phyloP scores from a whole-genome alignment of 1,284 basidiomycete species.

The Irpex sp. region DNA sequence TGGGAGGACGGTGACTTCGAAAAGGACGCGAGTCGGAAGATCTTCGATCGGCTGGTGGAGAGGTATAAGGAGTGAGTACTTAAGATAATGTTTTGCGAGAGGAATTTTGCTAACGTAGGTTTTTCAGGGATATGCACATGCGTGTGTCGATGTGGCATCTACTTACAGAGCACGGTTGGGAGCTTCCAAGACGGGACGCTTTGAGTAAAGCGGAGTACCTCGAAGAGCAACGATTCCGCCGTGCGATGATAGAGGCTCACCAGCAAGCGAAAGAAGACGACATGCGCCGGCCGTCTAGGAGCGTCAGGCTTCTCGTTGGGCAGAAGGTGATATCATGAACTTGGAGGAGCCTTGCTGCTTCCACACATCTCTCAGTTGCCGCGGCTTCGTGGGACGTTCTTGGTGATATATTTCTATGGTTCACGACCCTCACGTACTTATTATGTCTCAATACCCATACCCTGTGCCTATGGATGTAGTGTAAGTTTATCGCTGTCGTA shows the following conservation, averaged over 20 bases:
- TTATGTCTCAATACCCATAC: neutral
- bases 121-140: conserved; percentile 61
- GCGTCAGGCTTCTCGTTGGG: conserved; percentile 59
- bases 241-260: conserved; percentile 62
- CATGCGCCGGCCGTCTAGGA: conserved; percentile 51
- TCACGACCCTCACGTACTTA: neutral
- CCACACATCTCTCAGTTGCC: neutral
- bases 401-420: neutral
- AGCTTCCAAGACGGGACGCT: conserved; percentile 56
- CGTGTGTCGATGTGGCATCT: conserved; percentile 69
- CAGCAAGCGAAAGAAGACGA: conserved; percentile 52
- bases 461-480: neutral
- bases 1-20: conserved; percentile 65
- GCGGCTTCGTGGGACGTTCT: neutral
- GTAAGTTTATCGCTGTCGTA: neutral
- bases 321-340: conserved; percentile 37
- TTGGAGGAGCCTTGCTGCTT: neutral
- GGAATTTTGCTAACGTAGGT: conserved; percentile 5
- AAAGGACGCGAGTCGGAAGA: conserved; percentile 49
- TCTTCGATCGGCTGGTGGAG: conserved; percentile 63
- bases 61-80: conserved; percentile 53
- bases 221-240: conserved; percentile 62
- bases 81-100: neutral
- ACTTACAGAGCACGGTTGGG: conserved; percentile 57
- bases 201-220: conserved; percentile 64